phyloP scores from a whole-genome alignment of 108 stramenopile genomes.

The Conticribra guillardii region DNA sequence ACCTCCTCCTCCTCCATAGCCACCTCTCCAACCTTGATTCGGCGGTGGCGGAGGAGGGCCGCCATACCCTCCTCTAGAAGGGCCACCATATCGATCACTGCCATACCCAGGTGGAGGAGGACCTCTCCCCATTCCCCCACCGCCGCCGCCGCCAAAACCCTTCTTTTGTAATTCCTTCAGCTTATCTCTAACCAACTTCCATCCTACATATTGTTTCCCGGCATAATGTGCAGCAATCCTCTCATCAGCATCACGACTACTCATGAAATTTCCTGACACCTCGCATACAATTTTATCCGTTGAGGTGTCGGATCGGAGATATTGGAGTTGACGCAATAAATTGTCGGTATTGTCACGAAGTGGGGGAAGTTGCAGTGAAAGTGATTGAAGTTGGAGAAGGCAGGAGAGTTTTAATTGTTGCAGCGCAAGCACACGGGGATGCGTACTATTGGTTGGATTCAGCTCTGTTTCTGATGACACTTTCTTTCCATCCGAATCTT shows the following conservation, averaged over 20 bases:
- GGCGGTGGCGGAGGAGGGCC: conserved; percentile 19
- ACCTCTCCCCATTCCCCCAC: conserved; percentile 33
- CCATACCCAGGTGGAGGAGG: conserved; percentile 24
- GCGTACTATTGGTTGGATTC: conserved; percentile 18
- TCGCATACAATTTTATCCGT: conserved; percentile 91
- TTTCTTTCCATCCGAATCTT: too few relatives aligned
- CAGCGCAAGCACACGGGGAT: conserved; percentile 43
- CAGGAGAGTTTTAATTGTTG: conserved; percentile 56
- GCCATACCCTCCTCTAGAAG: conserved; percentile 9
- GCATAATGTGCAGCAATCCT: conserved; percentile 93
- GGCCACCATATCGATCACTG: conserved; percentile 3
- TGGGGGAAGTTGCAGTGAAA: conserved; percentile 57
- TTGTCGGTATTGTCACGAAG: conserved; percentile 69
- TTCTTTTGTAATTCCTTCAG: conserved; percentile 74
- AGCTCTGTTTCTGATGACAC: conserved; percentile 23
- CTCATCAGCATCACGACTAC: conserved; percentile 89
- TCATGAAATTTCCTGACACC: conserved; percentile 92
- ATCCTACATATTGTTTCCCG: conserved; percentile 92
- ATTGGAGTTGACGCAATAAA: conserved; percentile 67
- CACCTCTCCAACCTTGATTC: conserved; percentile 21
- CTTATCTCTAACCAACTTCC: conserved; percentile 92
- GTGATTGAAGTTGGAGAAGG: conserved; percentile 39
- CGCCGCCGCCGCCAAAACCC: conserved; percentile 35
- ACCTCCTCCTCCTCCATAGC: conserved; percentile 43
- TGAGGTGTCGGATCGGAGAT: conserved; percentile 78